Percentiles rank a stretch among this genome's conserved stretches.
Evolutionary conservation across 345 rosid genomes (phyloP).

Genomic region (Populus simonii): DNA sequence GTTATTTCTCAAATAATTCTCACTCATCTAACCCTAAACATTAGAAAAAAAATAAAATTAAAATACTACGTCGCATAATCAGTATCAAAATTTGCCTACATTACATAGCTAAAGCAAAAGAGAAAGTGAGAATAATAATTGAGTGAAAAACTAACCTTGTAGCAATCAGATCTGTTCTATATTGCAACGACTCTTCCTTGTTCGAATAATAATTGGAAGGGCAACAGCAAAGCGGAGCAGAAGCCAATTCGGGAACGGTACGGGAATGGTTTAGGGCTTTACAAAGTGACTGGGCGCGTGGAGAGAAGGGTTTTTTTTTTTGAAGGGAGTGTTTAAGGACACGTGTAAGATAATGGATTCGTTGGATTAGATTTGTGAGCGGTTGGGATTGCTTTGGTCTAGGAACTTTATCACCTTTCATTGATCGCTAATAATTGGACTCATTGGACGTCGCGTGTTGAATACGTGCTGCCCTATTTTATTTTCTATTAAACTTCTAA

Average conservation of each 20-base stretch:
- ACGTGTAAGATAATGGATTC: not conserved
- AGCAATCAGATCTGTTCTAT: not conserved
- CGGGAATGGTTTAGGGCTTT: constrained; percentile 9
- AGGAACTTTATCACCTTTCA: not conserved
- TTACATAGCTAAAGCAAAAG: not conserved
- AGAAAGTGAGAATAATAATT: not conserved
- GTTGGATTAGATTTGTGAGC: not conserved
- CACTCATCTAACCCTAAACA: not conserved
- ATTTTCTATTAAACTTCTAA: no score
- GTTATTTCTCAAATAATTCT: not conserved
- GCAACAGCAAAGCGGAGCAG: not conserved
- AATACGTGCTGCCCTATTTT: not conserved
- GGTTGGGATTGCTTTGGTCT: not conserved
- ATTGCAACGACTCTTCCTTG: not conserved
- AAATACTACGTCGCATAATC: no score
- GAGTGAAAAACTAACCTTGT: not conserved
- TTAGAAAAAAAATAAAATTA: no score
- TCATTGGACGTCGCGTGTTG: not conserved
- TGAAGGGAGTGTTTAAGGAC: not conserved
- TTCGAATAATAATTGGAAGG: not conserved
- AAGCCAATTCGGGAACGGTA: not conserved
- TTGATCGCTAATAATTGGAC: not conserved
- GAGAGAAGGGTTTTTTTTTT: not conserved
- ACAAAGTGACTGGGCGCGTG: not conserved
- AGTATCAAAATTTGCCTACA: not conserved